A percentile compares a stretch with the other conserved stretches of the same genome.
These are phyloP conservation scores for Uromyces viciae-fabae DNA, from an alignment of 1,284 basidiomycete genomes.

Conservation along the genomic window DNA sequence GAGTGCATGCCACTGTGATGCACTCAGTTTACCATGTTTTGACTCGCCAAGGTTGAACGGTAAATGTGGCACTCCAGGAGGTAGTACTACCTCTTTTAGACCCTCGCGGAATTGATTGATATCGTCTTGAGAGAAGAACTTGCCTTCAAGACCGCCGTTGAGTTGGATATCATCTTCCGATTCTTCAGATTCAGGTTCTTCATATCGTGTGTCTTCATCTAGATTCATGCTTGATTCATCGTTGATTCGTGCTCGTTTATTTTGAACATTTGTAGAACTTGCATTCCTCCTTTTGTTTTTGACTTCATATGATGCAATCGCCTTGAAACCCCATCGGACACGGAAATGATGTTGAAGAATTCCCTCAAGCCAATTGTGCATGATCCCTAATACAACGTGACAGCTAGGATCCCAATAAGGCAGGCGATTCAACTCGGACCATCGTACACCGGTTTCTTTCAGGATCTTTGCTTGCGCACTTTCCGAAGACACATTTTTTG, in stretches of 20 bases:
- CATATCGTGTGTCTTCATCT: neutral
- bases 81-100: conserved; percentile 7
- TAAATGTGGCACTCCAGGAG: neutral
- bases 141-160: neutral
- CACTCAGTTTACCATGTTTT: conserved; percentile 23
- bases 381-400: conserved; percentile 3
- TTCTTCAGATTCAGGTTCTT: neutral
- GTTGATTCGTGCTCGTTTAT: neutral
- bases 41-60: conserved; percentile 21
- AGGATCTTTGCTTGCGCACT: neutral
- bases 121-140: neutral
- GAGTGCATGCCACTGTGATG: conserved; percentile 29
- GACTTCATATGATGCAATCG: neutral
- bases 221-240: neutral
- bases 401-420: conserved; percentile 23
- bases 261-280: neutral
- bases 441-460: conserved; percentile 16
- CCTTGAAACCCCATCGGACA: neutral
- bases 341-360: conserved; percentile 9
- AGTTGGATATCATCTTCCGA: conserved; percentile 9
- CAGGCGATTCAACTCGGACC: conserved; percentile 27
- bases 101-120: neutral
- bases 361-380: conserved; percentile 33
- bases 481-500: neutral
- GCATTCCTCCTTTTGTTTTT: neutral